Evolutionary conservation across 768 basidiomycete genomes (phyloP), one percentile per base, ranked within the genome.

Genomic region (Xerocomellus amylosporus): DNA sequence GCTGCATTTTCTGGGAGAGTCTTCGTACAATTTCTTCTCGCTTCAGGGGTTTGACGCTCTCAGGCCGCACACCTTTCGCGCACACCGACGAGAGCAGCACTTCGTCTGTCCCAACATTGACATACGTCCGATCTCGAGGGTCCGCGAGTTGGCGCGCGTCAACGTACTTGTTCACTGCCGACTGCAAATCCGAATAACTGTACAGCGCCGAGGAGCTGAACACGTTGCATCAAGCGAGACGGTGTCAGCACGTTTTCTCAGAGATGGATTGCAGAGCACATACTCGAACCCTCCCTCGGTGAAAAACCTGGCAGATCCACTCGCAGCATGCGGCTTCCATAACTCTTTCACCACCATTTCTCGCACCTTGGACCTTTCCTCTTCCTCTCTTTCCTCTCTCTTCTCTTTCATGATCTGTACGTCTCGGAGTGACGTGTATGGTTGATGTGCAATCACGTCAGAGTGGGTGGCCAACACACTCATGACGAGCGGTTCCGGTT

Each of bases 301-400:
- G 66, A 93, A 91, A 54, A 93, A 78, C 6, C 71, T 70, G 3
- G 81, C 58, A 2, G 80, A 85, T 36, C 67, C 67, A 15, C 54
- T 61, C 6, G 64, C 61, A 38, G 79, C 77, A 63, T 84, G 79
- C 10, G 92, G 89, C 61, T 89, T 94, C 86, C 85, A 93, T 24
- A 89, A 58, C 66, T 91, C 89, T 33, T 68, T 79, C 31, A 93
- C 75, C 15, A 73, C 77, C 24, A 92, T 71, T 58, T 84, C 81
- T 37, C 68, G 76, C 48, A 72, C 75, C 64, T 73, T 73, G 17
- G 64, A 71, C 55, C 73, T 80, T 54, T 74, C 75, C 54, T 74
- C 79, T 46, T 79, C 78, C 49, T 84, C 83, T 51, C 76, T 71
- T 42, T 76, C 76, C 14, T 80, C 83, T 41, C 76, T 84, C 61